phyloP scores from a whole-genome alignment of 2,329 filamentous ascomycete genomes.

The Venturia asperata region DNA sequence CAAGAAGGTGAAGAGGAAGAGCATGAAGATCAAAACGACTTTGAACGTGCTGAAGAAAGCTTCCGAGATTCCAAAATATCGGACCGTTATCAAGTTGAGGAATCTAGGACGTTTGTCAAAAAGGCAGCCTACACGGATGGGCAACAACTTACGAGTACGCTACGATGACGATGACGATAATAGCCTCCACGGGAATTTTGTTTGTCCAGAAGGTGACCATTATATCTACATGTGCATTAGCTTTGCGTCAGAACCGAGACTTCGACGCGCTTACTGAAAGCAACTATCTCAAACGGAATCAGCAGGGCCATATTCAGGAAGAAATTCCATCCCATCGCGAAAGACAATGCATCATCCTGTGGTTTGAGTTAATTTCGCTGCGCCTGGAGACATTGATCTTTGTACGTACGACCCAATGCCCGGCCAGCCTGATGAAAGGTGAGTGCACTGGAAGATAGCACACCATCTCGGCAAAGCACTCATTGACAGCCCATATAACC shows the following conservation, averaged over 20 bases:
- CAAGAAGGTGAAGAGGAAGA: conserved; percentile 34
- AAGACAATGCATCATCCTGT: conserved; percentile 49
- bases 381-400: not conserved
- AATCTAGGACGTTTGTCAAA: conserved; percentile 20
- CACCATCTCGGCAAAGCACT: conserved; percentile 59
- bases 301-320: conserved; percentile 46
- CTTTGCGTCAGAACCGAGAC: not conserved
- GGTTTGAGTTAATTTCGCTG: not conserved
- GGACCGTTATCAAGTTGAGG: conserved; percentile 40
- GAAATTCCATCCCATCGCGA: conserved; percentile 44
- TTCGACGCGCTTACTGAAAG: conserved; percentile 25
- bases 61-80: conserved; percentile 38
- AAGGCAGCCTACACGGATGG: not conserved
- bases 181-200: conserved; percentile 16
- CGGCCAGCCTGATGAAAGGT: conserved; percentile 58
- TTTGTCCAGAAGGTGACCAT: conserved; percentile 26
- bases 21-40: conserved; percentile 39
- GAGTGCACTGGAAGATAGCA: conserved; percentile 56
- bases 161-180: conserved; percentile 5
- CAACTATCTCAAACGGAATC: conserved; percentile 47
- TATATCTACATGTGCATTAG: conserved; percentile 22
- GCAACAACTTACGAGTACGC: conserved; percentile 22
- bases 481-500: conserved; percentile 56
- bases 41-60: conserved; percentile 49
- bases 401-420: conserved; percentile 48